Base-by-base conservation (phyloP, 306 rosid species). In the Ormosia semicastrata region DNA sequence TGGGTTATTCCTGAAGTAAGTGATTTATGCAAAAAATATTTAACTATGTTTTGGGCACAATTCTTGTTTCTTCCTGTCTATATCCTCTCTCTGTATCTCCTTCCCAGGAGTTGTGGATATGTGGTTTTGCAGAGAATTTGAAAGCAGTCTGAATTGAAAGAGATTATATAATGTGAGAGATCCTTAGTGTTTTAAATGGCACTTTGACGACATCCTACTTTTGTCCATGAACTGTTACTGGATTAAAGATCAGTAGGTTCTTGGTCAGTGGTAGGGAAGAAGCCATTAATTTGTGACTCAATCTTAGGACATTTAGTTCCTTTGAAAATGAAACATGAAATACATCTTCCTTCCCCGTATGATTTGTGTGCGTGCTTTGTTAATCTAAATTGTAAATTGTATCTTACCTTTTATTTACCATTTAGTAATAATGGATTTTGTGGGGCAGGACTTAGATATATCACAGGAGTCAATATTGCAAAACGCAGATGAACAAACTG, bases 1-100 rank as follows among this genome's bases (percentile, higher is more conserved):
- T 92, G 92, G 97, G 93, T 93, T 84, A 87, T 95, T 87, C 98
- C 99, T 75, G 99, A 95, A 77, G 99, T 90, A 90, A 93, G 94
- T 88, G 15, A 52, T 54, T 49, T 24, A 41, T 49, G 52, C 24
- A 17, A 44, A 71, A 71, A 79, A 46, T 33, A 47, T 7, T 37
- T 62, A 18, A 60, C 18, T 15, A 29, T n/a, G 0, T 62, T 82
- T 65, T 68, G 34, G 59, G 66, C 53, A 8, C 53, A 32, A 52
- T 33, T 65, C 7, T 82, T 58, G 66, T 65, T 63, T 7, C 29
- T 67, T 77, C 37, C 12, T 52, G 58, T 67, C 8, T 9, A 39
- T n/a, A 34, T 52, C 15, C 10, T 39, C 46, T 50, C 6, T 74
- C 11, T 34, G 36, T 13, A 4, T 76, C 64, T 66, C 50, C 73